Evolutionary conservation across 306 rosid genomes (phyloP).

Genomic region (Gillenia trifoliata): DNA sequence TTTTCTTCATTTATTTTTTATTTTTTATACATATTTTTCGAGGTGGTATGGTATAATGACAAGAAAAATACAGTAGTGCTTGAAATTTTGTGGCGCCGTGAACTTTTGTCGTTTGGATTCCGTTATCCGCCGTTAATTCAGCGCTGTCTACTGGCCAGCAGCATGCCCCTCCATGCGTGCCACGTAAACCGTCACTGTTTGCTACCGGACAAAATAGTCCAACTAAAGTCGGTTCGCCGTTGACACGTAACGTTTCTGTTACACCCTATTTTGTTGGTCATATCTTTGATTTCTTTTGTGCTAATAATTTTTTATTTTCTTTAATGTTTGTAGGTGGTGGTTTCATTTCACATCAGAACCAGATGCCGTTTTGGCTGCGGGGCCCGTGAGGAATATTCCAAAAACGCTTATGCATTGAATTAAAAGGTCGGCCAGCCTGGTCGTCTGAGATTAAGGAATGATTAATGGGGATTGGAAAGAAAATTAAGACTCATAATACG

Average conservation of each 20-base stretch:
- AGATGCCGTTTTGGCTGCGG: constrained; percentile 9
- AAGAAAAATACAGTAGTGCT: background rate
- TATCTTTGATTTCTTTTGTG: background rate
- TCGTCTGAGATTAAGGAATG: background rate
- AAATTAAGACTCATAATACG: background rate
- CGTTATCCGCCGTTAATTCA: constrained; percentile 4
- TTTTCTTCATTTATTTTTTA: background rate
- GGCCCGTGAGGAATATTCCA: constrained; percentile 5
- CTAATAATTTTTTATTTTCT: background rate
- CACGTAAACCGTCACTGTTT: background rate
- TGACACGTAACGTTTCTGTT: background rate
- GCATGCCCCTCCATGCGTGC: background rate
- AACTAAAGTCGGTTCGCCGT: background rate
- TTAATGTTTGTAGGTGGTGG: constrained; percentile 33
- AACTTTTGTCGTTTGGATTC: constrained; percentile 1
- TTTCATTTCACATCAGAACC: background rate
- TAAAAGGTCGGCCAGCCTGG: background rate
- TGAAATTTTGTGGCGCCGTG: background rate
- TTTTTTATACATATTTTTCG: background rate
- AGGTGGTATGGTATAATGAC: background rate
- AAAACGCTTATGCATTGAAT: constrained; percentile 5
- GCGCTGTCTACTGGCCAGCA: background rate
- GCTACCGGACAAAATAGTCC: background rate
- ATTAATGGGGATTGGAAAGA: background rate
- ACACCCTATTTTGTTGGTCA: constrained; percentile 2